Conservation (phyloP, 1,284 basidiomycete species). For the Microbotryum scabiosae region DNA sequence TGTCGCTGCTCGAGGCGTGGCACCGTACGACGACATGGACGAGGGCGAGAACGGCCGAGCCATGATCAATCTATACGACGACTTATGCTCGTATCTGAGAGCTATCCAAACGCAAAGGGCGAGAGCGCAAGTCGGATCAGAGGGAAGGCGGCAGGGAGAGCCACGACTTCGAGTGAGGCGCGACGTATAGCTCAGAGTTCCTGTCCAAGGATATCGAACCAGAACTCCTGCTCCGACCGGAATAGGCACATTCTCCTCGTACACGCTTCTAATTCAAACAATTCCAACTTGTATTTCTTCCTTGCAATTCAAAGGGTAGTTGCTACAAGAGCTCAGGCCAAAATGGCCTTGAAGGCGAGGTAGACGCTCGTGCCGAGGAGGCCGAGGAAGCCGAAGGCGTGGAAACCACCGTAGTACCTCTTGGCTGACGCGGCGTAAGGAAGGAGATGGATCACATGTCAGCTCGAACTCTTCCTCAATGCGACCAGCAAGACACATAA, state of each 20-base stretch:
- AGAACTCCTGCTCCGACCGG: not conserved
- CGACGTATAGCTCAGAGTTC: not conserved
- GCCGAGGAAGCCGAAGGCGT: not conserved
- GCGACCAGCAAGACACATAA: no score
- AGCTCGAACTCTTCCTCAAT: not conserved
- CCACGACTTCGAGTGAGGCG: not conserved
- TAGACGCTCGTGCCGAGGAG: not conserved
- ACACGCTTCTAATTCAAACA: not conserved
- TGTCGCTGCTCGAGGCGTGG: not conserved
- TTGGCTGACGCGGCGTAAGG: not conserved
- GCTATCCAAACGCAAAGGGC: not conserved
- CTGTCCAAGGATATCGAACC: not conserved
- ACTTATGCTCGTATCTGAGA: not conserved
- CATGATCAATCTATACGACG: not conserved
- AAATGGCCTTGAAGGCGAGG: not conserved
- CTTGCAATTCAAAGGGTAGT: not conserved
- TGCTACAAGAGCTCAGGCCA: not conserved
- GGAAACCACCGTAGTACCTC: not conserved
- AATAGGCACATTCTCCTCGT: not conserved
- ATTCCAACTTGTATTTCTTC: not conserved
- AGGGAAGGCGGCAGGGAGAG: not conserved
- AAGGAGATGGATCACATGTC: not conserved
- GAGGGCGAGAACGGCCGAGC: not conserved
- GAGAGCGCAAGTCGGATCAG: not conserved
- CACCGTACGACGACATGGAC: no score